Percentiles rank a stretch among this genome's conserved stretches.
phyloP scores from a whole-genome alignment of 2,329 filamentous ascomycete species.

The Aspergillus sp. region DNA sequence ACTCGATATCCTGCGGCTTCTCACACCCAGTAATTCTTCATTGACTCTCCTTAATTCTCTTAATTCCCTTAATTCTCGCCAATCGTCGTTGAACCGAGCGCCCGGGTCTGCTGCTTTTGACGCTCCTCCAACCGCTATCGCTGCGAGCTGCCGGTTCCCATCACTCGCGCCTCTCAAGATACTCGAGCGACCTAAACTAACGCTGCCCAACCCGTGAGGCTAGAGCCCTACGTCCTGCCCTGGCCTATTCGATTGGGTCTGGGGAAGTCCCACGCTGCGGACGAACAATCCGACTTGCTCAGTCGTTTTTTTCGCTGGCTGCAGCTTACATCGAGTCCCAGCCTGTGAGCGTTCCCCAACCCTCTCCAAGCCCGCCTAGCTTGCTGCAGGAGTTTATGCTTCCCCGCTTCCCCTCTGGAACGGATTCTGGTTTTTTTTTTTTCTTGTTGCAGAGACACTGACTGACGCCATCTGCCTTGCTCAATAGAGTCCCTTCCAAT shows the following conservation, averaged over 20 bases:
- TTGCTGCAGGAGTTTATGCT: slow-evolving; percentile 16
- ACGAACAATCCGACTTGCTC: slow-evolving; percentile 9
- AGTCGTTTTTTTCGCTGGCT: slow-evolving; percentile 1
- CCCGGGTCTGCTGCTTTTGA: slow-evolving; percentile 15
- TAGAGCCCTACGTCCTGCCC: slow-evolving; percentile 25
- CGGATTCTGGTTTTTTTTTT: slow-evolving; percentile 1
- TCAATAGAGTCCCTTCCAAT: slow-evolving; percentile 4
- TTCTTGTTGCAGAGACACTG: background rate
- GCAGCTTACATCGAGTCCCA: slow-evolving; percentile 16
- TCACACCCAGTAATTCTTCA: background rate
- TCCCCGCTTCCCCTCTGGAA: slow-evolving; percentile 11
- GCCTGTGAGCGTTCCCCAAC: slow-evolving; percentile 20
- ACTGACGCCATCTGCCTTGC: slow-evolving; percentile 10
- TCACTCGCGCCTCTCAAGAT: slow-evolving; percentile 8
- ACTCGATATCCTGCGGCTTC: background rate
- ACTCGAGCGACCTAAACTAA: slow-evolving; percentile 9
- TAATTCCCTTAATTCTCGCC: background rate
- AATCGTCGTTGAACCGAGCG: slow-evolving; percentile 6
- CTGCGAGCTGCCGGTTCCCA: background rate
- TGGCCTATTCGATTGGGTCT: slow-evolving; percentile 21
- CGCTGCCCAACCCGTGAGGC: slow-evolving; percentile 44
- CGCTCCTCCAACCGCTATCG: slow-evolving; percentile 12
- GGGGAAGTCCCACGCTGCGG: background rate
- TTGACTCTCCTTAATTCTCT: background rate
- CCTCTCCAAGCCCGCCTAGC: slow-evolving; percentile 13